Base-by-base conservation (phyloP, 495 filamentous ascomycete genomes). In the Xylaria palmicola region DNA sequence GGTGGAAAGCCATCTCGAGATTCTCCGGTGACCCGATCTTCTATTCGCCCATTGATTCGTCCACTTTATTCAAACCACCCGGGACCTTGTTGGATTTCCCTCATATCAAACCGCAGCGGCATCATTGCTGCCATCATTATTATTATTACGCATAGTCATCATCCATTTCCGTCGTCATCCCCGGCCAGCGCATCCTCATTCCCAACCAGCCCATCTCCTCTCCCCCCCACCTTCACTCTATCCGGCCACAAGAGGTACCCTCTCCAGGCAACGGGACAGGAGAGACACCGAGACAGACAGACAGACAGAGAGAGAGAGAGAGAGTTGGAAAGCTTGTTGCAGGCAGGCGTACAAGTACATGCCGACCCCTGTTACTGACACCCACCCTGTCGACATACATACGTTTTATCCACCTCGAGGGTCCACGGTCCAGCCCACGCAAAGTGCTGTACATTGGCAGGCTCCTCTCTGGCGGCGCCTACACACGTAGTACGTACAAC, bases 21-120 rank as follows among this genome's bases (percentile, higher is more conserved):
- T 39, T 44, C 53, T 44, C 53, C 53, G 53, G 39, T 24, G 39
- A 40, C 44, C 53, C 53, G 53, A 56, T 56, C 43, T 22, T 43
- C 39, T 0, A 32, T 41, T 44, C 53, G 26, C 17, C 53, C 20
- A 40, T 39, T 44, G 13, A 56, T 44, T 22, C 39, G 39, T 27
- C 53, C 53, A 56, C 53, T 44, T 56, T 56, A 56, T 39, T 32
- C 27, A 32, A 43, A 44, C 37, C 36, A 17, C 36, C 20, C 27
- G 53, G 41, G 15, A 12, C 53, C 53, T 20, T 44, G 53, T 34
- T 44, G 53, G 53, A 44, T 32, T 56, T 56, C 27, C 26, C 27
- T 44, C 53, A 56, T 43, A 43, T 43, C 52, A 41, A 29, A 43
- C 53, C 10, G 2, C 39, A 15, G 3, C 51, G 24, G 34, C 53